These are phyloP conservation scores for Lasiosphaeria hispida DNA, from an alignment of 495 filamentous ascomycete species.

Conservation along the genomic window DNA sequence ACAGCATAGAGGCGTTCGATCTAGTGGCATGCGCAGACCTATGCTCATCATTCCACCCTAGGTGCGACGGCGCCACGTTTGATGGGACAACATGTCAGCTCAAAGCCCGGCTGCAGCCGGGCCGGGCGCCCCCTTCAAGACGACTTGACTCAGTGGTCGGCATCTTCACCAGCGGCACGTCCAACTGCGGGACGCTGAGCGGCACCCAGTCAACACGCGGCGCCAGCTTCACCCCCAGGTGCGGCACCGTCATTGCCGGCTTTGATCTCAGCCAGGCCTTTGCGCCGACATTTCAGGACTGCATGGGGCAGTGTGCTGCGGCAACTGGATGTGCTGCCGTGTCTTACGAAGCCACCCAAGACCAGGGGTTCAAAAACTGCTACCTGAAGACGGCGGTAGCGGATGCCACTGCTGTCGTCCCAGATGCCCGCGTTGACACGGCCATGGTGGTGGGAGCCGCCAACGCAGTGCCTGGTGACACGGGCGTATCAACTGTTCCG, in stretches of 20 bases:
- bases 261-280: constrained; percentile 35
- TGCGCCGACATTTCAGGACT: constrained; percentile 34
- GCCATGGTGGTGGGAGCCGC: constrained; percentile 20
- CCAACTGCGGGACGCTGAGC: constrained; percentile 29
- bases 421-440: constrained; percentile 28
- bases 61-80: constrained; percentile 33
- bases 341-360: constrained; percentile 28
- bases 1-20: constrained; percentile 24
- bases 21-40: constrained; percentile 29
- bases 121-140: constrained; percentile 19
- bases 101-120: constrained; percentile 14
- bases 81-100: constrained; percentile 26
- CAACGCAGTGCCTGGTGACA: constrained; percentile 4
- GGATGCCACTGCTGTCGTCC: constrained; percentile 14
- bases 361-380: constrained; percentile 39
- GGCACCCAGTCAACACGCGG: constrained; percentile 13
- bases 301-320: constrained; percentile 30
- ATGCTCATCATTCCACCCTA: constrained; percentile 35
- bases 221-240: constrained; percentile 27
- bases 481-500: constrained; percentile 20
- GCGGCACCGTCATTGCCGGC: constrained; percentile 31
- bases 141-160: constrained; percentile 31
- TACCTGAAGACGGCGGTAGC: constrained; percentile 32
- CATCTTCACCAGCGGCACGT: constrained; percentile 27
- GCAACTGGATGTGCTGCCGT: constrained; percentile 30